Percentiles rank a stretch among this genome's conserved stretches.
phyloP scores from a whole-genome alignment of 1,139 yeast genomes.

The Candida sp. region DNA sequence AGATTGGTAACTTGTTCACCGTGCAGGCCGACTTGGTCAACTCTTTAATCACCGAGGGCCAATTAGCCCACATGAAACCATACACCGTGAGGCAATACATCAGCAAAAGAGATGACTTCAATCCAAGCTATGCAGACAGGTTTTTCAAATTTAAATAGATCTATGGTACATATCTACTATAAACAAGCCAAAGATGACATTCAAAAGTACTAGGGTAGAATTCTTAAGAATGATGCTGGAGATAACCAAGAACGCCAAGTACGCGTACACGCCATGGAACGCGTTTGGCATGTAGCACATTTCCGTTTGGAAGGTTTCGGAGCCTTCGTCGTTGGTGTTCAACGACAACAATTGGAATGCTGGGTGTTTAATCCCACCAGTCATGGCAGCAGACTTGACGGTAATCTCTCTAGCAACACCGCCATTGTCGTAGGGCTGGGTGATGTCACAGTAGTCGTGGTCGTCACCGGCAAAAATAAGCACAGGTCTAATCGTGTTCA shows the following conservation, averaged over 20 bases:
- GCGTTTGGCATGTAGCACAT: conserved; percentile 81
- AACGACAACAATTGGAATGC: conserved; percentile 85
- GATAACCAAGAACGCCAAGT: conserved; percentile 6
- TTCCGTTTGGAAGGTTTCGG: conserved; percentile 41
- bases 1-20: conserved; percentile 83
- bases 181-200: conserved; percentile 7
- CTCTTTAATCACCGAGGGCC: conserved; percentile 85
- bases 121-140: conserved; percentile 56
- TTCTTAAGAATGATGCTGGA: not conserved
- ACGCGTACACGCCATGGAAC: conserved; percentile 25
- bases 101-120: conserved; percentile 72
- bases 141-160: conserved; percentile 31
- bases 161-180: conserved; percentile 13
- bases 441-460: conserved; percentile 90
- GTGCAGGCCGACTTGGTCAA: conserved; percentile 72
- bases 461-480: conserved; percentile 92
- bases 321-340: conserved; percentile 39
- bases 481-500: conserved; percentile 62
- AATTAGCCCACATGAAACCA: conserved; percentile 70
- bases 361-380: conserved; percentile 85
- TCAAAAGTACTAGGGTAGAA: not conserved
- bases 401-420: conserved; percentile 72
- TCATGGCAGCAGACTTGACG: conserved; percentile 90
- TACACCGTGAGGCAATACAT: conserved; percentile 71
- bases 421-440: conserved; percentile 51